Evolutionary conservation across 164 flowering plant genomes (phyloP).

Genomic region (Magnolia kwangsiensis): DNA sequence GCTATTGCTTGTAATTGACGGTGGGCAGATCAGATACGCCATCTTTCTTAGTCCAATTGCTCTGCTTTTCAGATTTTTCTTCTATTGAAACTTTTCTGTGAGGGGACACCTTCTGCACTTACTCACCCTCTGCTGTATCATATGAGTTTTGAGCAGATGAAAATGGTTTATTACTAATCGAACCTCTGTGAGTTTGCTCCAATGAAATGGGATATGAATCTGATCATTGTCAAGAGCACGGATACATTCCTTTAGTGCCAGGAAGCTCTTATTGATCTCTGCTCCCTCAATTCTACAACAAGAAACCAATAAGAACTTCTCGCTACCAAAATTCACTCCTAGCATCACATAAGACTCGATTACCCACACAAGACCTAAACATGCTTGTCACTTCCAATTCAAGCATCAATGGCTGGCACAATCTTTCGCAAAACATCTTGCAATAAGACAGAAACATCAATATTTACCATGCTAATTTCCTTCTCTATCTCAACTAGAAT

Average conservation of each 20-base stretch:
- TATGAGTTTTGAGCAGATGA: constrained; percentile 36
- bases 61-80: constrained; percentile 62
- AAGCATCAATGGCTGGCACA: no score
- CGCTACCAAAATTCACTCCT: no score
- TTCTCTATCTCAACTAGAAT: constrained; percentile 83
- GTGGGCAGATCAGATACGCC: constrained; percentile 39
- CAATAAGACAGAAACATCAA: no score
- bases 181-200: constrained; percentile 90
- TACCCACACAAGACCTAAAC: no score
- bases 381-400: no score
- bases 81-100: constrained; percentile 67
- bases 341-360: no score
- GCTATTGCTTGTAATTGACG: constrained; percentile 44
- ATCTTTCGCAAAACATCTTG: no score
- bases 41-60: constrained; percentile 53
- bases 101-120: constrained; percentile 79
- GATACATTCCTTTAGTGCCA: no score
- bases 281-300: no score
- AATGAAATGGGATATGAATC: constrained; percentile 98
- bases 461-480: constrained; percentile 73
- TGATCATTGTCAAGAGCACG: no score
- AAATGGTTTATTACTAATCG: constrained; percentile 32
- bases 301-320: no score
- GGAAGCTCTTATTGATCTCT: no score
- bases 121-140: constrained; percentile 50